These are phyloP conservation scores for Hirschfeldia incana DNA, from an alignment of 345 rosid species.

Conservation along the genomic window DNA sequence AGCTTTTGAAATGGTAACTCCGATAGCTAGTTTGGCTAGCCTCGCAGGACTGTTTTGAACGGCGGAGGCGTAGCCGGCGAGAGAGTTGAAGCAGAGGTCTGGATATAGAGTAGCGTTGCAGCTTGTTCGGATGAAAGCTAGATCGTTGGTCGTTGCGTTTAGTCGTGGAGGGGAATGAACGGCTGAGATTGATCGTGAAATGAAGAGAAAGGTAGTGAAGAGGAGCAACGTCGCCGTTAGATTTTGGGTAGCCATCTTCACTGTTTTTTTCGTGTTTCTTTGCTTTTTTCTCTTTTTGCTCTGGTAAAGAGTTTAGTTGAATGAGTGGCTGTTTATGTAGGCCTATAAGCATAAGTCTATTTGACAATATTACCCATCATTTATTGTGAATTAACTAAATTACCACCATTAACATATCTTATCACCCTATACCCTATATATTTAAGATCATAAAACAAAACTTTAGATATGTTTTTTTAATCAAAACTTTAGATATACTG, in stretches of 20 bases:
- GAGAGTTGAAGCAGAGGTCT: conserved; percentile 70
- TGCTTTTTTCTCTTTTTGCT: neutral
- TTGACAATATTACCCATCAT: neutral
- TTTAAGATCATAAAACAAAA: neutral
- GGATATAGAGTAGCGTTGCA: conserved; percentile 80
- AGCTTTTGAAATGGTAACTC: conserved; percentile 55
- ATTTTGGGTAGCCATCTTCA: conserved; percentile 33
- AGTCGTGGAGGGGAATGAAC: conserved; percentile 15
- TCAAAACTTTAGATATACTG: neutral
- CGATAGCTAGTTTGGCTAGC: conserved; percentile 62
- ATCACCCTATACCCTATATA: neutral
- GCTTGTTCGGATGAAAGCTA: conserved; percentile 68
- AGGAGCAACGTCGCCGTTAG: conserved; percentile 32
- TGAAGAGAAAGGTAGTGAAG: conserved; percentile 37
- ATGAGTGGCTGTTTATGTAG: conserved; percentile 35
- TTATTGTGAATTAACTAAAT: neutral
- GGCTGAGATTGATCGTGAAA: conserved; percentile 34
- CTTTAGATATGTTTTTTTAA: neutral
- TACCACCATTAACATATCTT: neutral
- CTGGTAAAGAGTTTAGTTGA: neutral
- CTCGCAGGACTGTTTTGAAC: conserved; percentile 56
- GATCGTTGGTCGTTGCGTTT: conserved; percentile 38
- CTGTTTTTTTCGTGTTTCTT: neutral
- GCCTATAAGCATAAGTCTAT: neutral
- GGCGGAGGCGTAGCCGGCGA: conserved; percentile 58